phyloP scores from a whole-genome alignment of 1,284 basidiomycete species.

The Trametes versicolor region DNA sequence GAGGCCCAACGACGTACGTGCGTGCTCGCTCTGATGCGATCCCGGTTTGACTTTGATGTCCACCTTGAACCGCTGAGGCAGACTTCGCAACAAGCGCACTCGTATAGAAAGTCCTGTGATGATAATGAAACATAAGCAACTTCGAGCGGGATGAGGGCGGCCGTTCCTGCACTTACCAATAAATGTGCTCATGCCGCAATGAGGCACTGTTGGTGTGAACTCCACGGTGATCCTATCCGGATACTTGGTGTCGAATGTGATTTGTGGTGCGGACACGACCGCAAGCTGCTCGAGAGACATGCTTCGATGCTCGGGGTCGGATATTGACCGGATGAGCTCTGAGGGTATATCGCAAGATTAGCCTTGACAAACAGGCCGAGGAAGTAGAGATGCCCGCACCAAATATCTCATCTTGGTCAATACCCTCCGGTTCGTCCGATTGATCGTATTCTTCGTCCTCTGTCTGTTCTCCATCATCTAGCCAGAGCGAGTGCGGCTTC shows the following conservation, averaged over 20 bases:
- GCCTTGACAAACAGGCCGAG: no score
- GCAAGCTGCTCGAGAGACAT: constrained; percentile 95
- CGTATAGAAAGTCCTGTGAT: constrained; percentile 87
- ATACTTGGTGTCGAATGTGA: constrained; percentile 66
- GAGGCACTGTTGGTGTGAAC: constrained; percentile 97
- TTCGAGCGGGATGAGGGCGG: no score
- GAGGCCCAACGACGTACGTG: constrained; percentile 59
- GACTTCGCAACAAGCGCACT: constrained; percentile 88
- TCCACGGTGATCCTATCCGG: constrained; percentile 83
- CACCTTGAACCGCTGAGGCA: constrained; percentile 94
- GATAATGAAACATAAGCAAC: background rate
- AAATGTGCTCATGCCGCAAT: constrained; percentile 97
- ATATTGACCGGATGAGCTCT: constrained; percentile 94
- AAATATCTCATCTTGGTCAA: constrained; percentile 64
- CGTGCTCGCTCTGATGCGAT: constrained; percentile 94
- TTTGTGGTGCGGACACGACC: constrained; percentile 92
- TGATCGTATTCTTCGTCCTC: constrained; percentile 41
- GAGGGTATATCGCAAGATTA: background rate
- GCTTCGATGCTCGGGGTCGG: constrained; percentile 97
- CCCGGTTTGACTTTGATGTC: constrained; percentile 95
- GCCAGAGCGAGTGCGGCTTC: constrained; percentile 46
- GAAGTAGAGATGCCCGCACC: constrained; percentile 46
- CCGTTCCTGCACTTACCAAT: constrained; percentile 77
- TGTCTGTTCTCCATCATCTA: constrained; percentile 44
- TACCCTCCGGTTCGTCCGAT: constrained; percentile 50